Evolutionary conservation across 2,329 filamentous ascomycete species (phyloP), one percentile per base, ranked within the genome.

Genomic region (Alternaria sp.): DNA sequence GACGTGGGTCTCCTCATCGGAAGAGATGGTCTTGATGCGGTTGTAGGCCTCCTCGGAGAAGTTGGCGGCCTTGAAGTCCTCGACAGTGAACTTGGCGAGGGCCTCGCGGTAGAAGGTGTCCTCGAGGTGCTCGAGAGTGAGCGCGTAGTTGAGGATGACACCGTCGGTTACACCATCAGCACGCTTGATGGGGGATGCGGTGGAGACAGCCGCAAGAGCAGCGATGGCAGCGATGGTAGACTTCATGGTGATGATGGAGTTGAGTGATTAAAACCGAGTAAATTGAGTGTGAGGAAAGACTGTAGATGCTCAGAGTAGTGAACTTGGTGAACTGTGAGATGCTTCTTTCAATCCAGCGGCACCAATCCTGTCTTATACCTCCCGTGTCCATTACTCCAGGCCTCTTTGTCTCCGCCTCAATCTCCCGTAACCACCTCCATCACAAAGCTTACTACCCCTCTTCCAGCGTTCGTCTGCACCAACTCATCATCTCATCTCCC

Each of bases 61-160:
- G 41, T 72, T 70, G 6, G 75, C 74, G 12, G 67, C 55, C 41
- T 54, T 61, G 69, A 74, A 78, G 63, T 75, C 65, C 3, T 64
- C 55, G 20, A 66, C 47, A 18, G 70, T 84, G 81, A 86, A 91
- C 70, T 87, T 88, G 61, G 81, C 75, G 5, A 91, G 81, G 41
- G 85, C 89, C 53, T 89, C 75, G 41, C 82, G 79, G 79, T 92
- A 92, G 80, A 91, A 91, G 59, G 82, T 83, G 64, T 87, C 81
- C 79, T 92, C 89, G 12, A 82, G 75, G 69, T 83, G 80, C 73
- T 83, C 82, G 3, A 83, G 80, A 6, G 81, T 82, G 26, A 83
- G 70, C 6, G 82, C 81, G 62, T 82, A 83, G 73, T 82, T 80
- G 67, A 83, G 78, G 60, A 83, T 77, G 18, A 68, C 71, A 55